Conservation (phyloP, 805 yeast species). For the Wickerhamomyces rabaulensis region DNA sequence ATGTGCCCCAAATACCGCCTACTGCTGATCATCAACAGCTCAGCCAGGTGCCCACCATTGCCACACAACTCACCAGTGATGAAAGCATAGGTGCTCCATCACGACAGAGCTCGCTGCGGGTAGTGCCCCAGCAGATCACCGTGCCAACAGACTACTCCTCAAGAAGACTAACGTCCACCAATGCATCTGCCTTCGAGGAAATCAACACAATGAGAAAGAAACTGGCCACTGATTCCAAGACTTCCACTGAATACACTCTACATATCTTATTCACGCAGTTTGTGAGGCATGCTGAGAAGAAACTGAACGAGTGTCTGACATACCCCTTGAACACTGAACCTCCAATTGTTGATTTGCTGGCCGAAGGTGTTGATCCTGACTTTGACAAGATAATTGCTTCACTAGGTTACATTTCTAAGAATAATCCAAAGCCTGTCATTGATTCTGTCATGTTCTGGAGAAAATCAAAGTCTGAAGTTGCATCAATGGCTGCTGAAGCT, state of each 20-base stretch:
- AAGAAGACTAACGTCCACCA: conserved; percentile 16
- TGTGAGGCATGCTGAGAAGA: conserved; percentile 88
- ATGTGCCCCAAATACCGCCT: not conserved
- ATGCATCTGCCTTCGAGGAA: conserved; percentile 18
- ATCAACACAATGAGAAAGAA: conserved; percentile 28
- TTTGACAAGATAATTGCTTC: conserved; percentile 85
- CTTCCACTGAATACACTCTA: conserved; percentile 85
- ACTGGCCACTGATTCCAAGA: conserved; percentile 51
- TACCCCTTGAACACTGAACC: conserved; percentile 69
- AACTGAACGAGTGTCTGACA: conserved; percentile 65
- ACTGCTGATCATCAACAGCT: not conserved
- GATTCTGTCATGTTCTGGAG: conserved; percentile 99
- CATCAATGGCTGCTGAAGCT: conserved; percentile 54
- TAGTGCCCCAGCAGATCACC: not conserved
- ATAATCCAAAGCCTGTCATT: conserved; percentile 90
- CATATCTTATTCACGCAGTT: conserved; percentile 94
- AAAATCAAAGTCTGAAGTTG: conserved; percentile 84
- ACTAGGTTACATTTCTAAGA: conserved; percentile 83
- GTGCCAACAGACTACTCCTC: not conserved
- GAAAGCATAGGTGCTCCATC: not conserved
- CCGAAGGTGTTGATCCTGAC: conserved; percentile 79
- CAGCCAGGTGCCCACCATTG: not conserved
- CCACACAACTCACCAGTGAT: not conserved
- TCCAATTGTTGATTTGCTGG: conserved; percentile 68
- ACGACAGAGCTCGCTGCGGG: not conserved